These are phyloP conservation scores for Artemisia annua DNA, from an alignment of 129 eudicot species.

Conservation along the genomic window DNA sequence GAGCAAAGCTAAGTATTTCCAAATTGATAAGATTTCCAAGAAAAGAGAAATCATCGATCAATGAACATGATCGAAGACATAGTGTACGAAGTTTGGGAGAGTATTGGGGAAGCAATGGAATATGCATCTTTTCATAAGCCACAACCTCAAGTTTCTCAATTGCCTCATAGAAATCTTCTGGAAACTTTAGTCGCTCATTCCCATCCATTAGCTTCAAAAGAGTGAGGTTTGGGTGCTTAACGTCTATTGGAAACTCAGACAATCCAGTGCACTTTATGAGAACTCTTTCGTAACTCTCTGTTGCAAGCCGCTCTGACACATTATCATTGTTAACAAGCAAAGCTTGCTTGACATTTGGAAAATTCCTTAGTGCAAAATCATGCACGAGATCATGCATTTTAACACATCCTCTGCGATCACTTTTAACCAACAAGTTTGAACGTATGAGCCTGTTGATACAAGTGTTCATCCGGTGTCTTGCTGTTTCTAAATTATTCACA, in stretches of 20 bases:
- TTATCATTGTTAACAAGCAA: not conserved
- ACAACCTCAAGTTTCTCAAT: not conserved
- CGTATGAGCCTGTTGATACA: not conserved
- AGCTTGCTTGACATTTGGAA: not conserved
- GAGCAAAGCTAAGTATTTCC: slow-evolving; percentile 5
- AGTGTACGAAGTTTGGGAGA: not conserved
- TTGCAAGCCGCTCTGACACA: not conserved
- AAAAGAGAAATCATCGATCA: not conserved
- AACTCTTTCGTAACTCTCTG: not conserved
- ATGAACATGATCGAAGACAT: not conserved
- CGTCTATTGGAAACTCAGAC: not conserved
- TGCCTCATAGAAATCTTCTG: not conserved
- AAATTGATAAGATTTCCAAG: slow-evolving; percentile 1
- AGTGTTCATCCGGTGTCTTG: not conserved
- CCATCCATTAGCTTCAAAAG: not conserved
- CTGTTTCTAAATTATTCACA: not conserved
- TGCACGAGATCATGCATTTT: not conserved
- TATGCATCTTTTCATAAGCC: not conserved
- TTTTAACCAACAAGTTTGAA: not conserved
- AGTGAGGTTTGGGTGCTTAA: not conserved
- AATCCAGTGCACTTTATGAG: not conserved
- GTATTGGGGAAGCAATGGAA: not conserved
- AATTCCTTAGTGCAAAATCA: not conserved
- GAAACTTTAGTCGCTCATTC: not conserved
- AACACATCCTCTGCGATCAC: not conserved